phyloP scores from a whole-genome alignment of 148 eudicot species.

The Cornus controversa region DNA sequence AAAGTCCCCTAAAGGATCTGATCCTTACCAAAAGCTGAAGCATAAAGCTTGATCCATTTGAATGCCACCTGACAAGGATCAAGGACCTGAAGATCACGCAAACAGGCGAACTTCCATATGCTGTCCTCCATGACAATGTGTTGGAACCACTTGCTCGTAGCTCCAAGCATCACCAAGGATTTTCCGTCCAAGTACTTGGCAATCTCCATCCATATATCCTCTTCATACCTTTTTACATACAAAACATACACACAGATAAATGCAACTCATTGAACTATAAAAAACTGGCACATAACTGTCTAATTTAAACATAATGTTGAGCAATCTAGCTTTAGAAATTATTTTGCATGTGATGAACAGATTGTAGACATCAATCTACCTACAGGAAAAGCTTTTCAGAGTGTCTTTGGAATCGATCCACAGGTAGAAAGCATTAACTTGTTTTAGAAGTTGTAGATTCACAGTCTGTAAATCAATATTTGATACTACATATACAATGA shows the following conservation, averaged over 20 bases:
- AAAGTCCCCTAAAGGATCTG: neutral
- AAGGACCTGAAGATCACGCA: constrained; percentile 82
- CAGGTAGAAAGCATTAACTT: too few species aligned
- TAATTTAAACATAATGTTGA: neutral
- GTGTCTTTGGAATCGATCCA: too few species aligned
- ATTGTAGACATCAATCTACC: too few species aligned
- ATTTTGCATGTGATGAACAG: neutral
- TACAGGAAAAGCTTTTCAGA: neutral
- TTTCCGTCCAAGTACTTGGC: constrained; percentile 80
- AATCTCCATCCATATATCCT: constrained; percentile 85
- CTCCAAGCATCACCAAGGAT: constrained; percentile 73
- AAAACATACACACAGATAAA: constrained; percentile 1
- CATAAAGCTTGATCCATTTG: constrained; percentile 76
- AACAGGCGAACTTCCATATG: constrained; percentile 82
- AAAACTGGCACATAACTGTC: neutral
- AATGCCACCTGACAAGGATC: constrained; percentile 58
- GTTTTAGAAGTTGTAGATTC: too few species aligned
- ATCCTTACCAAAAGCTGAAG: constrained; percentile 64
- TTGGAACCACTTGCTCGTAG: constrained; percentile 83
- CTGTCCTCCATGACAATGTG: constrained; percentile 62
- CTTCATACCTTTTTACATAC: constrained; percentile 56
- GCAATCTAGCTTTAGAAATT: neutral
- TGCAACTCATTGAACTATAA: neutral
- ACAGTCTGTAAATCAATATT: too few species aligned
- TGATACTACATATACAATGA: too few species aligned